phyloP scores from a whole-genome alignment of 192 early-diverging fungal genomes.

The Coemansia sp. region DNA sequence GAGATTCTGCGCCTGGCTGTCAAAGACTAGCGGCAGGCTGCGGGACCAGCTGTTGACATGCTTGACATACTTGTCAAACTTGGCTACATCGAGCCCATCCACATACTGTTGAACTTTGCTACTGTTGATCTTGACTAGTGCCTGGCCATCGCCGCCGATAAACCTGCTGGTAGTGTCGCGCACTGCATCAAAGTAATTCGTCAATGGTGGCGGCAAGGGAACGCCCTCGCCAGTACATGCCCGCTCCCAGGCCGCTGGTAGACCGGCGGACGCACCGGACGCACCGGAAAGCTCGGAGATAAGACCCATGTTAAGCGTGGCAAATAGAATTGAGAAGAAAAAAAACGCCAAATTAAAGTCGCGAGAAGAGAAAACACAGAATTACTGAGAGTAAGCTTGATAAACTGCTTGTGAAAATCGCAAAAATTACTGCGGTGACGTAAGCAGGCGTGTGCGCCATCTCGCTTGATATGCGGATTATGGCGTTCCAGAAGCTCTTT shows the following conservation, averaged over 20 bases:
- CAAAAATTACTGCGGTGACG: background rate
- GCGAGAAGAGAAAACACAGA: too few species aligned
- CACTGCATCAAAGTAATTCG: conserved; percentile 45
- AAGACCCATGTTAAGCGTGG: conserved; percentile 18
- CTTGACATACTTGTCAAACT: conserved; percentile 43
- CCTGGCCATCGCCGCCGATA: conserved; percentile 17
- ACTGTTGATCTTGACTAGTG: conserved; percentile 42
- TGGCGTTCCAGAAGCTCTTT: background rate
- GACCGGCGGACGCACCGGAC: conserved; percentile 11
- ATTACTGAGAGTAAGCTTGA: too few species aligned
- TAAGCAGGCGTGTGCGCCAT: background rate
- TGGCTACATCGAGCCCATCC: conserved; percentile 24
- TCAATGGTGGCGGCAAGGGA: conserved; percentile 16
- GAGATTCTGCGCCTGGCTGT: conserved; percentile 72
- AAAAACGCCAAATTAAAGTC: background rate
- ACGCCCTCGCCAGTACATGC: conserved; percentile 35
- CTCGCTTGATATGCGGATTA: background rate
- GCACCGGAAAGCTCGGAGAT: conserved; percentile 33
- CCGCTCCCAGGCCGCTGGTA: conserved; percentile 30
- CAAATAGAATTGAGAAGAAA: background rate
- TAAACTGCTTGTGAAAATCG: too few species aligned
- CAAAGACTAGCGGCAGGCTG: conserved; percentile 78
- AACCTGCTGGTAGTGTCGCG: conserved; percentile 40
- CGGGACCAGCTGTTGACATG: conserved; percentile 54
- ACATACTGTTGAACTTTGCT: conserved; percentile 40